These are phyloP conservation scores for Annona squamosa DNA, from an alignment of 164 flowering plant species.

Conservation along the genomic window DNA sequence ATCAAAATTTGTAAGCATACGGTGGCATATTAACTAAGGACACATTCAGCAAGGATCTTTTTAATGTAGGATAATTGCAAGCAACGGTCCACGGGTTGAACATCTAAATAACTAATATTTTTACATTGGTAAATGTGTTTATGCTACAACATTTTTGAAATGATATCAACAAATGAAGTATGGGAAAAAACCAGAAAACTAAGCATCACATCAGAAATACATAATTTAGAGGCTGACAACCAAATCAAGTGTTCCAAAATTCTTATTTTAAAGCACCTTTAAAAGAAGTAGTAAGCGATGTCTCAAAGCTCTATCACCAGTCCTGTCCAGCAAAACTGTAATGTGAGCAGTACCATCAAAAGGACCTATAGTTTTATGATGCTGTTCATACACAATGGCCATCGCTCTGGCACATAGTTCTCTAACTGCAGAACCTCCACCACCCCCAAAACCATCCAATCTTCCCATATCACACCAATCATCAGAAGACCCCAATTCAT, in stretches of 20 bases:
- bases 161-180: neutral
- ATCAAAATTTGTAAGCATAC: neutral
- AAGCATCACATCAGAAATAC: neutral
- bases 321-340: slow-evolving; percentile 89
- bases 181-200: neutral
- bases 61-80: neutral
- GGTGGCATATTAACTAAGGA: neutral
- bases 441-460: slow-evolving; percentile 99
- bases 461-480: slow-evolving; percentile 99
- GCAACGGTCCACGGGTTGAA: neutral
- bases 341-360: slow-evolving; percentile 97
- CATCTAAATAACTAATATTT: neutral
- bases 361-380: slow-evolving; percentile 65
- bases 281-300: slow-evolving; percentile 79
- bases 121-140: neutral
- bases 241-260: neutral
- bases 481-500: slow-evolving; percentile 91
- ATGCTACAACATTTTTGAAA: neutral
- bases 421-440: slow-evolving; percentile 90
- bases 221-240: neutral
- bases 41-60: neutral
- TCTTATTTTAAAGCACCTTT: slow-evolving; percentile 41
- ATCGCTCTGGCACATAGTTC: slow-evolving; percentile 99
- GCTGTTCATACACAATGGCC: slow-evolving; percentile 97
- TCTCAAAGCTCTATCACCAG: slow-evolving; percentile 91